Evolutionary conservation across 1,139 yeast genomes (phyloP), one percentile per base, ranked within the genome.

Genomic region (Lodderomyces beijingensis): DNA sequence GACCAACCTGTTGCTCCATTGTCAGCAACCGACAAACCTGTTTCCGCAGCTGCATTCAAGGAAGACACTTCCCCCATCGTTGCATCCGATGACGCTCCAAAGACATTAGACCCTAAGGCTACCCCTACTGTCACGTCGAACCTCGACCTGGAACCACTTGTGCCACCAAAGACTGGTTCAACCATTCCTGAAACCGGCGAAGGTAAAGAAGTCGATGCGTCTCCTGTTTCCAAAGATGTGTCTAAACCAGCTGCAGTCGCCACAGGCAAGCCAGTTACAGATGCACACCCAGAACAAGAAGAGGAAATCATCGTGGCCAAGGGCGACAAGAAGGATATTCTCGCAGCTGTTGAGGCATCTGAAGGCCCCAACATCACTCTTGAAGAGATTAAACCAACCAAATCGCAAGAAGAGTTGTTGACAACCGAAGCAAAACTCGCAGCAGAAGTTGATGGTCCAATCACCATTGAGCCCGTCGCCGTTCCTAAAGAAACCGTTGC

Each of bases 381-480:
- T 27, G 72, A 67, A 49, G 71, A 67, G 49, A 62, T 65, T 44
- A 50, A 62, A 47, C 73, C 73, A 15, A 59, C 70, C 21, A 58
- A 53, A 40, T 55, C 63, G 16, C 67, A 63, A 49, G 57, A 55
- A 28, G 57, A 51, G 31, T 53, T 55, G 46, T 55, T 61, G 31
- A 53, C 62, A 25, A 50, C 51, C 37, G 61, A 63, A 44, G 70
- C 68, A 27, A 48, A 57, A 16, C 43, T 50, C 22, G 38, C 36
- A 22, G 32, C 39, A 20, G 38, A 30, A 19, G 39, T 38, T 27
- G 46, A 35, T 5, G 43, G 35, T 7, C 36, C 41, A 13, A 21
- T 37, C 5, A 36, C 39, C 12, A 32, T 37, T 27, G 35, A 36
- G 29, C 25, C 28, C 30, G 34, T 36, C 22, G 27, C 18, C 11